phyloP scores from a whole-genome alignment of 257 asterid species.

The Solanum etuberosum region DNA sequence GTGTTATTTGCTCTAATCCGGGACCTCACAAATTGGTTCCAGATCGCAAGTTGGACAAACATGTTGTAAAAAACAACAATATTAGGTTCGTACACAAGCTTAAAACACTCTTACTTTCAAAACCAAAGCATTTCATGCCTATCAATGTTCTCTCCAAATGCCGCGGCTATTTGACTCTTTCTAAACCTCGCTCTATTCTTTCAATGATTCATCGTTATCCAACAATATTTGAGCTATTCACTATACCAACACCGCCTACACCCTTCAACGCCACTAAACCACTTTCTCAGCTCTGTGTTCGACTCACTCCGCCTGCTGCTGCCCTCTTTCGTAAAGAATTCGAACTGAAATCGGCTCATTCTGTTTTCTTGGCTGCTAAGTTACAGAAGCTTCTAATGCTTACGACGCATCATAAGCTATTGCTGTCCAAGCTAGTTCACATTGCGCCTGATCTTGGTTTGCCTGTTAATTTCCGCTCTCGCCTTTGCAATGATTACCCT shows the following conservation, averaged over 20 bases:
- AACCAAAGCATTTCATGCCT: constrained; percentile 77
- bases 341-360: constrained; percentile 40
- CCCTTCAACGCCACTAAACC: constrained; percentile 60
- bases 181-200: constrained; percentile 49
- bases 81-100: constrained; percentile 75
- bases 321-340: constrained; percentile 46
- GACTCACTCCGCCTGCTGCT: constrained; percentile 80
- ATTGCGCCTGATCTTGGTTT: constrained; percentile 79
- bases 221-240: constrained; percentile 70
- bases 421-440: constrained; percentile 70
- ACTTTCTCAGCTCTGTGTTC: constrained; percentile 65
- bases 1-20: constrained; percentile 35
- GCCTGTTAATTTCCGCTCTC: constrained; percentile 69
- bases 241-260: constrained; percentile 45
- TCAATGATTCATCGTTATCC: constrained; percentile 82
- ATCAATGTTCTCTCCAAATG: constrained; percentile 56
- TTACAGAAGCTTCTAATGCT: constrained; percentile 88
- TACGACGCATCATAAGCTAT: constrained; percentile 62
- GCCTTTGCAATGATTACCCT: constrained; percentile 73
- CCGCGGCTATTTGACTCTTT: constrained; percentile 51
- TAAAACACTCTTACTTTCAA: constrained; percentile 75
- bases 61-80: constrained; percentile 63
- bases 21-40: constrained; percentile 61
- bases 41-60: constrained; percentile 65
- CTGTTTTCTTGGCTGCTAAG: constrained; percentile 44